These are phyloP conservation scores for Alternaria postmessia DNA, from an alignment of 2,329 filamentous ascomycete species.

Conservation along the genomic window DNA sequence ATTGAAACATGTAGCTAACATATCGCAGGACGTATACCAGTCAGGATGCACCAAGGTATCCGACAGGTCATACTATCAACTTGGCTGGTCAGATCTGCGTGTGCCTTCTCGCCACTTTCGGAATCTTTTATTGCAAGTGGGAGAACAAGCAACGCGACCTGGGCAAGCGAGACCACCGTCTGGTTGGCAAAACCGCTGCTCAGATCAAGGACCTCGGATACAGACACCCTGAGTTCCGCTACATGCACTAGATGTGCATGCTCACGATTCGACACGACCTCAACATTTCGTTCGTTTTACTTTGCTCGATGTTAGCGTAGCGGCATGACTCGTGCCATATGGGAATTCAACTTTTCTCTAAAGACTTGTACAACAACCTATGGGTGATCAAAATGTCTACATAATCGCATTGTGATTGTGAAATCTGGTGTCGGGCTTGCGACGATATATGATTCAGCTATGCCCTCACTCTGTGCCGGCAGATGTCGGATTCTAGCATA, in stretches of 20 bases:
- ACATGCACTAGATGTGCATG: constrained; percentile 55
- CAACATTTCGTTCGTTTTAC: constrained; percentile 16
- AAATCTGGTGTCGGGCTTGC: not conserved
- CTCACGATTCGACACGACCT: constrained; percentile 1
- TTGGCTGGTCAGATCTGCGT: constrained; percentile 59
- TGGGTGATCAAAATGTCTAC: not conserved
- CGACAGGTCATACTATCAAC: constrained; percentile 75
- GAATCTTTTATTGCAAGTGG: constrained; percentile 62
- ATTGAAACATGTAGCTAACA: constrained; percentile 60
- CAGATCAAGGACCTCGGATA: constrained; percentile 61
- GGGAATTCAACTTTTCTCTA: not conserved
- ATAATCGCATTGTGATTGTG: not conserved
- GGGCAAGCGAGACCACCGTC: constrained; percentile 59
- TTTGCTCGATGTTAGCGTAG: constrained; percentile 10
- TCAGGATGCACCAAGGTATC: constrained; percentile 70
- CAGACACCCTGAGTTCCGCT: constrained; percentile 64
- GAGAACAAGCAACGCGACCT: constrained; percentile 61
- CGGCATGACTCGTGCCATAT: not conserved
- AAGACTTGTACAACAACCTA: not conserved
- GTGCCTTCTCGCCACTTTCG: constrained; percentile 56
- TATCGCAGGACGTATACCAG: constrained; percentile 61
- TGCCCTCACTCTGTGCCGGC: not conserved
- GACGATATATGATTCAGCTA: not conserved
- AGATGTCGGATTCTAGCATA: not conserved
- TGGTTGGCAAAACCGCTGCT: constrained; percentile 59